Conservation (phyloP, 2,329 filamentous ascomycete genomes). For the Gyromitra esculenta region DNA sequence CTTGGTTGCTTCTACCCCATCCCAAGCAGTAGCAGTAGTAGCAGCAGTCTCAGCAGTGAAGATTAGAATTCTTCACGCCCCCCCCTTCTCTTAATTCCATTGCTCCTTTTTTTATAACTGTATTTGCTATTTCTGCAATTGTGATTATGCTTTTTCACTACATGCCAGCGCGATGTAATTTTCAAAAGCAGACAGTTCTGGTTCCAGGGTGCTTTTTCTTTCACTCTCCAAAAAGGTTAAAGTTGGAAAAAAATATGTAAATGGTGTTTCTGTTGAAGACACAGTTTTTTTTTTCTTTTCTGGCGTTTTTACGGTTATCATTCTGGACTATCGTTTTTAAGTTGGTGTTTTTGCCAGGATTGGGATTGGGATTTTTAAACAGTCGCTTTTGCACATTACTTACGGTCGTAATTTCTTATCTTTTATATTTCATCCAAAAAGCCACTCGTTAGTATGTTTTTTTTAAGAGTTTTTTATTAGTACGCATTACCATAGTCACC, state of each 20-base stretch:
- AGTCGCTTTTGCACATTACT: slow-evolving; percentile 27
- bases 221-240: slow-evolving; percentile 18
- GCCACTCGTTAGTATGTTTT: slow-evolving; percentile 6
- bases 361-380: slow-evolving; percentile 22
- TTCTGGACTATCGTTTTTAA: slow-evolving; percentile 7
- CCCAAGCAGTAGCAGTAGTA: slow-evolving; percentile 7
- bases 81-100: neutral
- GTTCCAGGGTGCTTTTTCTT: neutral
- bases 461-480: neutral
- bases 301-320: slow-evolving; percentile 24
- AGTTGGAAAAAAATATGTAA: slow-evolving; percentile 17
- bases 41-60: neutral
- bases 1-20: slow-evolving; percentile 37
- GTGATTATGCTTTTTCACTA: slow-evolving; percentile 21
- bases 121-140: neutral
- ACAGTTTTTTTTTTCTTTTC: slow-evolving; percentile 1
- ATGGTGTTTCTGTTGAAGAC: slow-evolving; percentile 8
- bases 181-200: slow-evolving; percentile 1
- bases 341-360: slow-evolving; percentile 4
- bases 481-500: neutral
- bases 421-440: slow-evolving; percentile 5
- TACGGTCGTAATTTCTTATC: slow-evolving; percentile 13
- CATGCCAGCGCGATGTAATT: neutral
- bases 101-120: neutral
- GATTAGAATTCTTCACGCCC: neutral